Evolutionary conservation across 2,329 filamentous ascomycete genomes (phyloP), one percentile per base, ranked within the genome.

Genomic region (Stromatinia cepivora): DNA sequence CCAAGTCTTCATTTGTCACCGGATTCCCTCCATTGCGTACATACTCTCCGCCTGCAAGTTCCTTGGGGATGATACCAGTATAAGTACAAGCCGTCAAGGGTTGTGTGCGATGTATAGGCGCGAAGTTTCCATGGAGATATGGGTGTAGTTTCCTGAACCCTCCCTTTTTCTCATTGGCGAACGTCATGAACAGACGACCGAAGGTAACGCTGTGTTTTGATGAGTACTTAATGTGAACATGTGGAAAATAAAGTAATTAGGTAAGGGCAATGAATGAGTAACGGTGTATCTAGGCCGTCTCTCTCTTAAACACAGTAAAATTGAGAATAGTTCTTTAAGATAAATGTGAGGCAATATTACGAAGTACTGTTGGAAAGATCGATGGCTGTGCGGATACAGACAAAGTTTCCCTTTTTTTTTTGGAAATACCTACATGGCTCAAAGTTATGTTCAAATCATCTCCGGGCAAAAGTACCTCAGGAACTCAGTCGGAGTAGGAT

Each of bases 21-120:
- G 90, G 89, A 74, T 92, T 92, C 39, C 86, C 88, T 53, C 90
- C 90, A 76, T 92, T 92, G 22, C 90, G 86, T 39, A 92, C 86
- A 75, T 92, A 92, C 78, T 92, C 85, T 17, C 90, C 90, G 1
- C 88, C 90, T 11, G 83, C 82, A 53, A 92, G 82, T 71, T 91
- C 89, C n/a, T 79, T 71, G 1, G 90, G 90, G 63, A 92, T 88
- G 0, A 71, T 76, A 9, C 90, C 90, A 2, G 82, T 81, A 74
- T 84, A 86, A 1, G 80, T 73, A 71, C 89, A 91, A 64, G 83
- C 81, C 39, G 85, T 89, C 22, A 90, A 81, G 13, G 82, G 79
- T 28, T 84, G 80, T 52, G 84, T 86, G 64, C 81, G 81, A 7
- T 86, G 83, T 1, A 91, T 85, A 0, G 90, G 89, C 0, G 89